Conservation (phyloP, 2,329 filamentous ascomycete genomes). For the Aspergillus luchuensis region DNA sequence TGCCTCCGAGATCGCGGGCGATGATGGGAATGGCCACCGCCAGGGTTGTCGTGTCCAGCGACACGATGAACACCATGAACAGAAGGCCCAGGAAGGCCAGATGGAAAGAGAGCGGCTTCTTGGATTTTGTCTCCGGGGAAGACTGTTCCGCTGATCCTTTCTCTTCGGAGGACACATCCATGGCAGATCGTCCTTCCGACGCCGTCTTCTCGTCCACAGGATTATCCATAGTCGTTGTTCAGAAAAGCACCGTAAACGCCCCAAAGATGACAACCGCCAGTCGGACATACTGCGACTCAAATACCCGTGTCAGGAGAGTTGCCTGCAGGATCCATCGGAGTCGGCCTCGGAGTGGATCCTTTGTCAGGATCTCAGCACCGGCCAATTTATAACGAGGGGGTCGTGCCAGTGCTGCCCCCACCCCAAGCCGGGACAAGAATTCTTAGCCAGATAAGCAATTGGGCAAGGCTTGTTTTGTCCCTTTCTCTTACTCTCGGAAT, state of each 20-base stretch:
- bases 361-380: not conserved
- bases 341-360: not conserved
- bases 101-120: not conserved
- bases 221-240: not conserved
- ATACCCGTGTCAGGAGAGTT: not conserved
- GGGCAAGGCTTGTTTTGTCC: not conserved
- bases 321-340: not conserved
- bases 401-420: not conserved
- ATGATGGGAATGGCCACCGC: constrained; percentile 14
- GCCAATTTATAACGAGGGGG: not conserved
- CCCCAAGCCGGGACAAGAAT: not conserved
- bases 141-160: not conserved
- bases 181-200: not conserved
- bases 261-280: not conserved
- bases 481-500: not conserved
- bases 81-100: not conserved
- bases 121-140: not conserved
- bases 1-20: constrained; percentile 22
- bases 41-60: not conserved
- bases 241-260: not conserved
- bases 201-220: not conserved
- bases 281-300: not conserved
- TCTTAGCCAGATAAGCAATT: not conserved
- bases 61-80: constrained; percentile 1
- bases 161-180: not conserved